A percentile compares a stretch with the other conserved stretches of the same genome.
These are phyloP conservation scores for Solanum clarkiae DNA, from an alignment of 257 asterid species.

Conservation along the genomic window DNA sequence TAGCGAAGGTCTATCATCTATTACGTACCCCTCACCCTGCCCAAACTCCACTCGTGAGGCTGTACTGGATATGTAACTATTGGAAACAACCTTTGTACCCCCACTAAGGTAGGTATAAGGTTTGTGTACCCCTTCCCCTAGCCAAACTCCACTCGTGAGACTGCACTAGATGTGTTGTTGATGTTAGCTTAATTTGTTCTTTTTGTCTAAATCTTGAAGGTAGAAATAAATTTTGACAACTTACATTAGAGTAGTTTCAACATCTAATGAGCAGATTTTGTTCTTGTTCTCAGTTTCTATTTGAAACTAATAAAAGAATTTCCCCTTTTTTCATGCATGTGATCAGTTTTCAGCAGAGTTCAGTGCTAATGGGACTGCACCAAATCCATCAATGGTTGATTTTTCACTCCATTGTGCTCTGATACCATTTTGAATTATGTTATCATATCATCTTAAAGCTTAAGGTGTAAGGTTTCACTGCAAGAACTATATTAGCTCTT, in stretches of 20 bases:
- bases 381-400: slow-evolving; percentile 56
- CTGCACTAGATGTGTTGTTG: not conserved
- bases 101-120: not conserved
- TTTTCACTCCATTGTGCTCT: not conserved
- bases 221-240: not conserved
- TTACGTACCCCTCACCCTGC: too few species aligned
- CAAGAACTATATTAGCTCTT: not conserved
- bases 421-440: too few species aligned
- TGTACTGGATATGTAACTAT: not conserved
- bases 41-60: too few species aligned
- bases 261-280: not conserved
- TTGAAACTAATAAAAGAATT: not conserved
- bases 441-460: too few species aligned
- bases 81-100: not conserved
- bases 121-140: not conserved
- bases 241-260: not conserved
- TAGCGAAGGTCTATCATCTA: too few species aligned
- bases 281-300: not conserved
- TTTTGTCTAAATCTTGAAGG: not conserved
- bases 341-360: slow-evolving; percentile 86
- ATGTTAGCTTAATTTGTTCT: too few species aligned
- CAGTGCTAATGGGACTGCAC: slow-evolving; percentile 63
- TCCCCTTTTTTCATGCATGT: slow-evolving; percentile 34
- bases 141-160: not conserved
- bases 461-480: not conserved